Evolutionary conservation across 768 basidiomycete species (phyloP).

Genomic region (Leccinum broughii): DNA sequence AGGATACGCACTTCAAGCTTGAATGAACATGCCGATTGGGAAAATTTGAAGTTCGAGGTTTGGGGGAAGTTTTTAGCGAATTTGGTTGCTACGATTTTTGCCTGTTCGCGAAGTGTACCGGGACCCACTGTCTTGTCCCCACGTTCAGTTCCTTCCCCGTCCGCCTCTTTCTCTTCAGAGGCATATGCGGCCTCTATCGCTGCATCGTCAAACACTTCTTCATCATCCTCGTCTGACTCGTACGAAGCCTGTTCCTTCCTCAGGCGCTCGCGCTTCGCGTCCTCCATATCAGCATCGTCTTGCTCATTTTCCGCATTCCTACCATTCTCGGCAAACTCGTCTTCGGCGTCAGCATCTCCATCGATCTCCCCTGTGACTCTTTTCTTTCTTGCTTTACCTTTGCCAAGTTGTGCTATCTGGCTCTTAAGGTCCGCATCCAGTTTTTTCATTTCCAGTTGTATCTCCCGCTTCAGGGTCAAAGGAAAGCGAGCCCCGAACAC

Average conservation of each 20-base stretch:
- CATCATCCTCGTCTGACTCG: slow-evolving; percentile 53
- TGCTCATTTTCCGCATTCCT: slow-evolving; percentile 73
- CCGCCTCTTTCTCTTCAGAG: slow-evolving; percentile 42
- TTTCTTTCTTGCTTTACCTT: slow-evolving; percentile 59
- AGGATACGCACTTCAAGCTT: slow-evolving; percentile 70
- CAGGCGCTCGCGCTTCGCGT: slow-evolving; percentile 71
- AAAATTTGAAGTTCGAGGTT: slow-evolving; percentile 75
- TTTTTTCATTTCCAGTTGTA: slow-evolving; percentile 82
- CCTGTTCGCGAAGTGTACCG: slow-evolving; percentile 41
- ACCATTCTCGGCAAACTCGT: slow-evolving; percentile 39
- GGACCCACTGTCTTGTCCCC: slow-evolving; percentile 20
- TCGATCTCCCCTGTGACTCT: slow-evolving; percentile 45
- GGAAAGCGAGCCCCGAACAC: slow-evolving; percentile 78
- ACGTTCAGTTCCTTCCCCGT: slow-evolving; percentile 30
- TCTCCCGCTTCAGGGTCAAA: slow-evolving; percentile 78
- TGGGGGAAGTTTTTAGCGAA: slow-evolving; percentile 63
- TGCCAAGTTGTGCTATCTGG: slow-evolving; percentile 81
- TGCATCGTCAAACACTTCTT: slow-evolving; percentile 49
- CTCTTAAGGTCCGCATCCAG: slow-evolving; percentile 75
- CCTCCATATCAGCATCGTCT: slow-evolving; percentile 82
- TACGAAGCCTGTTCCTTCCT: slow-evolving; percentile 75
- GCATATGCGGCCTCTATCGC: slow-evolving; percentile 65
- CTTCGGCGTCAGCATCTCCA: slow-evolving; percentile 57
- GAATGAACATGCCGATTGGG: slow-evolving; percentile 66
- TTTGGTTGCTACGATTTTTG: slow-evolving; percentile 43